phyloP scores from a whole-genome alignment of 176 grass and related monocot species.

The Rhipidocladum racemiflorum region DNA sequence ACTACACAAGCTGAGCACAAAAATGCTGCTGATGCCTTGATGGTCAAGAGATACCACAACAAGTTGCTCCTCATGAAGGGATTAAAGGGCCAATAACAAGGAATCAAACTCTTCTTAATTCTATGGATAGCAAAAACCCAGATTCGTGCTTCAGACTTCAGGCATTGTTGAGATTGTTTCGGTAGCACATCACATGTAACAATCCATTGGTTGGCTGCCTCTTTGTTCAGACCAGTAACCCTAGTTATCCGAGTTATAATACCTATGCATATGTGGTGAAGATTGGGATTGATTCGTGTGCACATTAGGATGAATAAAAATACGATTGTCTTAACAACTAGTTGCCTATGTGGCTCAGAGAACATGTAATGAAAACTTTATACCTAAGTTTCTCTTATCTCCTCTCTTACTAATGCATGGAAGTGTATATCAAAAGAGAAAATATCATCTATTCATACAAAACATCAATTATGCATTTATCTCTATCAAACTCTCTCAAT shows the following conservation, averaged over 20 bases:
- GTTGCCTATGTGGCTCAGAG: not conserved
- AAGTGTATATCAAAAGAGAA: not conserved
- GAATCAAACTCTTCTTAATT: not conserved
- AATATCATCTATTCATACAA: not conserved
- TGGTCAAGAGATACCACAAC: not conserved
- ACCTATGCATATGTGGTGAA: not conserved
- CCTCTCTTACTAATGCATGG: not conserved
- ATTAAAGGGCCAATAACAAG: not conserved
- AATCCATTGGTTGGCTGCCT: not conserved
- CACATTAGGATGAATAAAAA: conserved; percentile 5
- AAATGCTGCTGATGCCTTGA: not conserved
- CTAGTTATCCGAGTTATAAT: not conserved
- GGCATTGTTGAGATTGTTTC: not conserved
- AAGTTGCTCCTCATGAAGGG: not conserved
- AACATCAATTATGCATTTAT: not conserved
- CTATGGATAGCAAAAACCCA: not conserved
- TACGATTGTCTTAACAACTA: not conserved
- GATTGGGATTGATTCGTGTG: not conserved
- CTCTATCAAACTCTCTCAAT: not conserved
- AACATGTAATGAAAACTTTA: not conserved
- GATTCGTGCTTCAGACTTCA: not conserved
- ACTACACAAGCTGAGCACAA: not conserved
- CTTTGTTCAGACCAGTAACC: not conserved
- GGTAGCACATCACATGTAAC: not conserved
- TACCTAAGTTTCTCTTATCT: not conserved